phyloP scores from a whole-genome alignment of 2,329 filamentous ascomycete genomes.

The Raffaelea ambrosiae region DNA sequence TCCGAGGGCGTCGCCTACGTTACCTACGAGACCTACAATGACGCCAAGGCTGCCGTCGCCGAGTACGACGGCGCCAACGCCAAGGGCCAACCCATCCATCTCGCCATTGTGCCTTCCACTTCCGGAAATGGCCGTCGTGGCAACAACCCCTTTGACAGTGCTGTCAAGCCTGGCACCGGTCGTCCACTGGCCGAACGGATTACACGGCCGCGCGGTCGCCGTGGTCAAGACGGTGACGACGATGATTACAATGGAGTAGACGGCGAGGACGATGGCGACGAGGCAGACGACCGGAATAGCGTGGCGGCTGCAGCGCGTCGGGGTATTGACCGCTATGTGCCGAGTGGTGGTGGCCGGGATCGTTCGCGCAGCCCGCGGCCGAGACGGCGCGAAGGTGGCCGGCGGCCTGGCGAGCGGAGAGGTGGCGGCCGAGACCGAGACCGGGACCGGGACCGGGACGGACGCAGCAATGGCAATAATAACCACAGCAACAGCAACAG shows the following conservation, averaged over 20 bases:
- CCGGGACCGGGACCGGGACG: constrained; percentile 27
- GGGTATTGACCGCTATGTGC: constrained; percentile 73
- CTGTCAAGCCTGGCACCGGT: constrained; percentile 44
- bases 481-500: constrained; percentile 20
- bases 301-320: constrained; percentile 41
- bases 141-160: constrained; percentile 47
- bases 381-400: constrained; percentile 28
- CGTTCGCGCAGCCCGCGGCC: constrained; percentile 54
- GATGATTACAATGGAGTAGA: constrained; percentile 5
- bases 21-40: constrained; percentile 61
- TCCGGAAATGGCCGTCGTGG: constrained; percentile 20
- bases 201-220: constrained; percentile 38
- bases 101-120: constrained; percentile 53
- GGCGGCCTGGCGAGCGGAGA: constrained; percentile 33
- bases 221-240: constrained; percentile 33
- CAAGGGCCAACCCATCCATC: constrained; percentile 74
- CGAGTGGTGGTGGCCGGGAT: constrained; percentile 40
- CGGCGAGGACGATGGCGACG: constrained; percentile 30
- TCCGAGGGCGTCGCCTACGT: constrained; percentile 80
- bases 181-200: constrained; percentile 54
- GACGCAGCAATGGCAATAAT: constrained; percentile 21
- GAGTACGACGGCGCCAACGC: constrained; percentile 89
- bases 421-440: constrained; percentile 26
- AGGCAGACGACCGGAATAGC: constrained; percentile 14
- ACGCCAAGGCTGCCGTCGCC: constrained; percentile 65